Evolutionary conservation across 768 basidiomycete species (phyloP).

Genomic region (Boletus sp.): DNA sequence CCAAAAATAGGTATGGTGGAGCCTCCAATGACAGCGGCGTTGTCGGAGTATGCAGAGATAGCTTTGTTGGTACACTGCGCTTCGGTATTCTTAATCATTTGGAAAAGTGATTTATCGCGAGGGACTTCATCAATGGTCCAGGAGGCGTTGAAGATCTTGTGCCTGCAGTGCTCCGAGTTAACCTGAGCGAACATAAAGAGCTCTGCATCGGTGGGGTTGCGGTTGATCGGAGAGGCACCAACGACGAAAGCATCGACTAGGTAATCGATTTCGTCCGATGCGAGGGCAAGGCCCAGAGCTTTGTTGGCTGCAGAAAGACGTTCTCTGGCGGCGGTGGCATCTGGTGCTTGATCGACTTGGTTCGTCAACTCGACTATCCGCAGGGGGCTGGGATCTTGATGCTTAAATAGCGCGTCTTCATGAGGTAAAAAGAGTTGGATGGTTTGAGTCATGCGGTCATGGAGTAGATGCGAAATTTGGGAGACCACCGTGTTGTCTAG

Average conservation of each 20-base stretch:
- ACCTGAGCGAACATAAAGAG: constrained; percentile 99
- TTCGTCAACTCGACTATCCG: constrained; percentile 62
- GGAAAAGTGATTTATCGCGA: constrained; percentile 77
- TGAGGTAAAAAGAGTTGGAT: constrained; percentile 59
- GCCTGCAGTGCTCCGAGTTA: constrained; percentile 99
- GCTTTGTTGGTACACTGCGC: constrained; percentile 71
- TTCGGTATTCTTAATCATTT: constrained; percentile 98
- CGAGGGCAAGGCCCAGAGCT: constrained; percentile 86
- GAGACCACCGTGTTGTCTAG: constrained; percentile 49
- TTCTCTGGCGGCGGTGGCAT: constrained; percentile 47
- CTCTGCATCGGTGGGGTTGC: constrained; percentile 95
- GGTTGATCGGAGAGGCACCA: constrained; percentile 60
- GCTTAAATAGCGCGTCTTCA: constrained; percentile 55
- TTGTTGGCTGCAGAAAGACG: constrained; percentile 77
- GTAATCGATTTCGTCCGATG: constrained; percentile 87
- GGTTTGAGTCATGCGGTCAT: constrained; percentile 97
- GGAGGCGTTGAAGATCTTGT: constrained; percentile 98
- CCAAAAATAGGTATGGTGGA: constrained; percentile 68
- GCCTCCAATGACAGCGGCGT: constrained; percentile 92
- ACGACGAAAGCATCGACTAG: constrained; percentile 85
- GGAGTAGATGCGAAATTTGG: constrained; percentile 67
- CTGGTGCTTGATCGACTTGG: constrained; percentile 20
- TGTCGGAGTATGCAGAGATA: constrained; percentile 96
- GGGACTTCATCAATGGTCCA: constrained; percentile 83
- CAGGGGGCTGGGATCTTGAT: constrained; percentile 64